Base-by-base conservation (phyloP, 2,329 filamentous ascomycete genomes). In the Fusarium sp. region DNA sequence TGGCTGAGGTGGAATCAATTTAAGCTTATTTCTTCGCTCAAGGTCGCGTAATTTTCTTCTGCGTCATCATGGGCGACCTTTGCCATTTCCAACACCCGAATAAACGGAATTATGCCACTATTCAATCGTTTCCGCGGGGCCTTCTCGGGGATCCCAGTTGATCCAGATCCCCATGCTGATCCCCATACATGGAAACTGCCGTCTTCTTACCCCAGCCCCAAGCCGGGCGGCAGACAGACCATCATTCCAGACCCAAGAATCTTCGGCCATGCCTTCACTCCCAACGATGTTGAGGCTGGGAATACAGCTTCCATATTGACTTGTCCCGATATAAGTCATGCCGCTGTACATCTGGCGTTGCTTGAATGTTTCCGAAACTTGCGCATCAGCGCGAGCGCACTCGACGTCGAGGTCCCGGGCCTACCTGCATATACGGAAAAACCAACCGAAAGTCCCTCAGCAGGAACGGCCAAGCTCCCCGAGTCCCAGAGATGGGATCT, bases 401-500 rank as follows among this genome's bases (percentile, higher is more conserved):
- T 68, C 11, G 31, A 66, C 8, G 28, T 68, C 5, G 20, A 44
- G 10, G 3, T 69, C 1, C 15, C 46, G 14, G 31, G 46, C 8
- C 65, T 56, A 11, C 66, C 66, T 14, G 24, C 45, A 9, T 68
- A 68, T 10, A n/a, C 58, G 0, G 45, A 69, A 6, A 52, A 54
- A 1, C 9, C 34, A 3, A 36, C 6, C 51, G 3, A 26, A 1
- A 15, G 14, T 1, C 1, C 31, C 18, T 1, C 53, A 1, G 9
- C 31, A 3, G 11, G 34, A 15, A 39, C 50, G 6, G 33, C 49
- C 1, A 15, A 24, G 2, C 45, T 68, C 4, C 49, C 66, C 0
- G 59, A 59, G 8, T 66, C 65, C 1, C 45, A 69, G 9, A 66
- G 43, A 61, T 68, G 66, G 66, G 65, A 69, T 4, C 34, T 69